Conservation (phyloP, 352 stramenopile genomes). For the Globisporangium recalcitrans region DNA sequence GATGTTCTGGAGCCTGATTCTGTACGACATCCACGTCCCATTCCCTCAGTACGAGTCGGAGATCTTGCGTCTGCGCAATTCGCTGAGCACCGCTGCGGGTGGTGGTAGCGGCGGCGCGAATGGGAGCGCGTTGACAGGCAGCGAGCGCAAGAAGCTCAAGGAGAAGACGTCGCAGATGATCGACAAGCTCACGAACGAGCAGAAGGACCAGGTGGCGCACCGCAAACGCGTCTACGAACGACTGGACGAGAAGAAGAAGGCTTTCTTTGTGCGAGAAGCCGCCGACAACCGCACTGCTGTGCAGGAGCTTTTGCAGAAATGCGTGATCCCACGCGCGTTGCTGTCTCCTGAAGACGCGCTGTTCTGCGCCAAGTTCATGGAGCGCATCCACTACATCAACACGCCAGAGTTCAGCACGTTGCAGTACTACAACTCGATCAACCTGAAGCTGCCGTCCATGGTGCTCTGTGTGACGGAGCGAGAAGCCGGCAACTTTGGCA, state of each 20-base stretch:
- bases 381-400: slow-evolving; percentile 66
- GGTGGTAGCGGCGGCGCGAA: slow-evolving; percentile 17
- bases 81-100: slow-evolving; percentile 32
- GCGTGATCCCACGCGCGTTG: slow-evolving; percentile 68
- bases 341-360: slow-evolving; percentile 82
- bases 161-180: slow-evolving; percentile 76
- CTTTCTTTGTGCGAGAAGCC: slow-evolving; percentile 49
- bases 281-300: slow-evolving; percentile 44
- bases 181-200: slow-evolving; percentile 77
- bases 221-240: slow-evolving; percentile 80
- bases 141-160: slow-evolving; percentile 78
- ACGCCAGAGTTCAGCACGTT: slow-evolving; percentile 69
- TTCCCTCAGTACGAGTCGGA: slow-evolving; percentile 84
- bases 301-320: slow-evolving; percentile 73
- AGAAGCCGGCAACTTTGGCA: slow-evolving; percentile 81
- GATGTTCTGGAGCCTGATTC: slow-evolving; percentile 82
- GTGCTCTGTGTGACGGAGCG: slow-evolving; percentile 81
- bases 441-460: slow-evolving; percentile 68
- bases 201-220: slow-evolving; percentile 83
- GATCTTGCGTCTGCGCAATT: slow-evolving; percentile 67
- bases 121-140: slow-evolving; percentile 25
- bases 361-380: slow-evolving; percentile 84
- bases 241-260: slow-evolving; percentile 62
- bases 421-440: slow-evolving; percentile 81
- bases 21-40: slow-evolving; percentile 86